Evolutionary conservation across 2,329 filamentous ascomycete species (phyloP).

Genomic region (Colletotrichum sp.): DNA sequence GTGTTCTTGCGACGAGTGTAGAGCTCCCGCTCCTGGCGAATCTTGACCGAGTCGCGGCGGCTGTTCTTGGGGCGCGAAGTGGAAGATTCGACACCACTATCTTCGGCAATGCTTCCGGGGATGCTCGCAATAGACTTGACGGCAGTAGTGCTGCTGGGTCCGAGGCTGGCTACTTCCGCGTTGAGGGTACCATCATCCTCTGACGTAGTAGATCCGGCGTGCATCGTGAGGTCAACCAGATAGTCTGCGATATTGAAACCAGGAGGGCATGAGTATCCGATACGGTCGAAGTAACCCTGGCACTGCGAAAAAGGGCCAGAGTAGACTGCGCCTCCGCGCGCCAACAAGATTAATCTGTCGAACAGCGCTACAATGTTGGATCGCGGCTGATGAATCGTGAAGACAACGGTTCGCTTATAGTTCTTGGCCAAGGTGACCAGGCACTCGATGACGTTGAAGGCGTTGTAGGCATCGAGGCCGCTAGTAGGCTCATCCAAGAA

Average conservation of each 20-base stretch:
- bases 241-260: conserved; percentile 99
- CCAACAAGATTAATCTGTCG: conserved; percentile 89
- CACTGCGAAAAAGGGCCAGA: conserved; percentile 89
- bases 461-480: conserved; percentile 94
- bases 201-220: conserved; percentile 70
- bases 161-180: conserved; percentile 67
- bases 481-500: conserved; percentile 98
- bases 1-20: conserved; percentile 80
- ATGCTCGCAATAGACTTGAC: conserved; percentile 90
- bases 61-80: conserved; percentile 69
- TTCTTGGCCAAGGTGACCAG: conserved; percentile 93
- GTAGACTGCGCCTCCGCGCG: conserved; percentile 88
- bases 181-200: conserved; percentile 61
- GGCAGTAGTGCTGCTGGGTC: conserved; percentile 84
- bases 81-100: conserved; percentile 64
- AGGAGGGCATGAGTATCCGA: conserved; percentile 91
- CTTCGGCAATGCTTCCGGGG: conserved; percentile 73
- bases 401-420: conserved; percentile 96
- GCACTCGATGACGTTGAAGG: conserved; percentile 97
- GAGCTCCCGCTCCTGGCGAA: conserved; percentile 87
- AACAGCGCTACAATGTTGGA: conserved; percentile 99
- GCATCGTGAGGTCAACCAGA: conserved; percentile 96
- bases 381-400: conserved; percentile 96
- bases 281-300: conserved; percentile 88
- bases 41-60: conserved; percentile 79